Evolutionary conservation across 108 stramenopile species (phyloP), one percentile per base, ranked within the genome.

Genomic region (Discostella pseudostelligera): DNA sequence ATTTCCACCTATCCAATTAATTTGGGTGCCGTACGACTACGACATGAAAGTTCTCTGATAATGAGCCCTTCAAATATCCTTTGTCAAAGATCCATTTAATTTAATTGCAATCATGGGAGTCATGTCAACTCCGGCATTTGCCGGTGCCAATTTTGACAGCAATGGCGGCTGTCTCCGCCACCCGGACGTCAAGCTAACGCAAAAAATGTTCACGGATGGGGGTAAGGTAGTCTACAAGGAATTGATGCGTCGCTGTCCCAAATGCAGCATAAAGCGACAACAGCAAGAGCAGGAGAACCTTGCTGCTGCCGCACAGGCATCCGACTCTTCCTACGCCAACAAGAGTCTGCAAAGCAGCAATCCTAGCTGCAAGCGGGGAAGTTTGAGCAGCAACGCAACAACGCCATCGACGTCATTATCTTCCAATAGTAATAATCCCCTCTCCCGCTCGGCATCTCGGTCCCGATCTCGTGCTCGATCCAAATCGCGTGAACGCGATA

Each of bases 151-250:
- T 24, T 56, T 67, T 25, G 50, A 56, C 55, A 17, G n/a, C 29
- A 16, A 12, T 42, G 65, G 65, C 1, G 22, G 54, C 25, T 67
- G 65, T 42, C 28, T 56, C 26, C 39, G 43, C 40, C 65, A 67
- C 25, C 65, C 65, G n/a, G 65, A 67, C 1, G 45, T 67, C 8
- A 42, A 43, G 29, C 55, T 67, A 1, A 56, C 54, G 8, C 42
- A 53, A 39, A 65, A 65, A 42, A 17, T 43, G 37, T 22, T 29
- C 26, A n/a, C 40, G 6, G 53, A 53, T 39, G 64, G 51, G 0
- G 35, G 64, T 22, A 19, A 19, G 17, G 20, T 54, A 8, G 64
- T 55, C 13, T 65, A 54, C 40, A 54, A 42, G 47, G 64, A 65
- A 44, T 5, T 65, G 10, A 50, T 50, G 19, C 39, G 39, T 5